Conservation (phyloP, 2,329 filamentous ascomycete species). For the Elsinoe perseae region DNA sequence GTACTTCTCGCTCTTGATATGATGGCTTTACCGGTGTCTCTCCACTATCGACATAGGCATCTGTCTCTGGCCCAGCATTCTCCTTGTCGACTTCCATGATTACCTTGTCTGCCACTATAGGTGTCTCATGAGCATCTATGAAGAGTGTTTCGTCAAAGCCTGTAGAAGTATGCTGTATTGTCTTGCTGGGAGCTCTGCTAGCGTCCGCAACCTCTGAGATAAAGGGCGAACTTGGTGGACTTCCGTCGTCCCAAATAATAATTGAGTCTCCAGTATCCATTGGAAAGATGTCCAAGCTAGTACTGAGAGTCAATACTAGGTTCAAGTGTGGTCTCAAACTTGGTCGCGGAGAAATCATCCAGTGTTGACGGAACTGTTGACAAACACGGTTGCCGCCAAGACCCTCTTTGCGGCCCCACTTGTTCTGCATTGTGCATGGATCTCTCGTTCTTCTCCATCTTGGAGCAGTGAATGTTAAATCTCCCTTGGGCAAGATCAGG, state of each 20-base stretch:
- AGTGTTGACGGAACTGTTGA: slow-evolving; percentile 10
- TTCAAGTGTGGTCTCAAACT: background rate
- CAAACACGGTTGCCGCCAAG: slow-evolving; percentile 12
- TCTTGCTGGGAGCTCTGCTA: slow-evolving; percentile 26
- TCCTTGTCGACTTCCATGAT: slow-evolving; percentile 16
- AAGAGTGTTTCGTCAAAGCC: slow-evolving; percentile 16
- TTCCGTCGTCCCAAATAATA: slow-evolving; percentile 33
- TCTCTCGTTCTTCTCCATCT: background rate
- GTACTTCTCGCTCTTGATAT: slow-evolving; percentile 17
- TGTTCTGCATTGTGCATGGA: background rate
- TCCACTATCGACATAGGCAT: slow-evolving; percentile 19
- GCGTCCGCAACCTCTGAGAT: slow-evolving; percentile 36
- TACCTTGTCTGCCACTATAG: background rate
- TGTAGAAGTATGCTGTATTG: background rate
- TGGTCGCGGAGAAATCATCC: background rate
- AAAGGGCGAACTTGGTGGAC: slow-evolving; percentile 42
- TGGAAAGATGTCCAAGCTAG: slow-evolving; percentile 1
- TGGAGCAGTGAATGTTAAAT: too few species aligned
- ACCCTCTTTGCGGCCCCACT: background rate
- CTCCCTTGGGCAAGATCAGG: too few species aligned
- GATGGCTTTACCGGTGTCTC: background rate
- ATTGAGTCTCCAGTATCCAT: slow-evolving; percentile 13
- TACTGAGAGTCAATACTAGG: background rate
- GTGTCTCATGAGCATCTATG: slow-evolving; percentile 12
- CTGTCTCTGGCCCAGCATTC: slow-evolving; percentile 20